A percentile compares a stretch with the other conserved stretches of the same genome.
These are phyloP conservation scores for Rostrohypoxylon terebratum DNA, from an alignment of 495 filamentous ascomycete genomes.

Conservation along the genomic window DNA sequence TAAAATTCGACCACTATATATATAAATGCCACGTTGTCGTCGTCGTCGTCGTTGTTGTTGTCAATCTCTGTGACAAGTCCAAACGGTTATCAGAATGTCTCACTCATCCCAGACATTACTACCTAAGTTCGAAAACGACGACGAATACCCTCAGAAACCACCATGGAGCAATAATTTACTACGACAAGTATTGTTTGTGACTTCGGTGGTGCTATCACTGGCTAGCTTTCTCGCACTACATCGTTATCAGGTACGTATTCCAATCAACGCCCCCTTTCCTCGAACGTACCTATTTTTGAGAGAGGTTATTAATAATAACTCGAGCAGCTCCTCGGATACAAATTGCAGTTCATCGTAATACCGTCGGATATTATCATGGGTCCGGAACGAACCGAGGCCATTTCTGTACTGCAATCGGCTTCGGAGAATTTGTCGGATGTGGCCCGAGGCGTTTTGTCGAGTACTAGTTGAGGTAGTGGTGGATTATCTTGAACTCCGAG, in stretches of 20 bases:
- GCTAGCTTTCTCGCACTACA: constrained; percentile 31
- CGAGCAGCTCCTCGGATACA: constrained; percentile 29
- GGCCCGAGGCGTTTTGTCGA: no score
- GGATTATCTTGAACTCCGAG: background rate
- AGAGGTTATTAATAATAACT: constrained; percentile 9
- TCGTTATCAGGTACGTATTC: constrained; percentile 19
- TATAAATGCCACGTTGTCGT: background rate
- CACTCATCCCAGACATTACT: background rate
- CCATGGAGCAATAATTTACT: background rate
- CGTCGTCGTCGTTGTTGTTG: no score
- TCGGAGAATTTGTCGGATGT: background rate
- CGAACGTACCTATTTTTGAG: background rate
- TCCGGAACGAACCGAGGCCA: background rate
- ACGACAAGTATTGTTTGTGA: constrained; percentile 5
- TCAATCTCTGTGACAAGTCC: background rate
- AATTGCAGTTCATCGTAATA: background rate
- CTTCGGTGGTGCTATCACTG: constrained; percentile 15
- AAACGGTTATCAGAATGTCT: constrained; percentile 3
- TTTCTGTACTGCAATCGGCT: background rate
- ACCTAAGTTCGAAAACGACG: background rate
- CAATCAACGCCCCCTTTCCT: background rate
- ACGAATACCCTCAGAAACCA: background rate
- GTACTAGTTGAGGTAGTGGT: background rate
- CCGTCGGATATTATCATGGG: background rate
- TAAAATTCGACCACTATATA: background rate